phyloP scores from a whole-genome alignment of 805 yeast species.

The Starmerella tilneyi region DNA sequence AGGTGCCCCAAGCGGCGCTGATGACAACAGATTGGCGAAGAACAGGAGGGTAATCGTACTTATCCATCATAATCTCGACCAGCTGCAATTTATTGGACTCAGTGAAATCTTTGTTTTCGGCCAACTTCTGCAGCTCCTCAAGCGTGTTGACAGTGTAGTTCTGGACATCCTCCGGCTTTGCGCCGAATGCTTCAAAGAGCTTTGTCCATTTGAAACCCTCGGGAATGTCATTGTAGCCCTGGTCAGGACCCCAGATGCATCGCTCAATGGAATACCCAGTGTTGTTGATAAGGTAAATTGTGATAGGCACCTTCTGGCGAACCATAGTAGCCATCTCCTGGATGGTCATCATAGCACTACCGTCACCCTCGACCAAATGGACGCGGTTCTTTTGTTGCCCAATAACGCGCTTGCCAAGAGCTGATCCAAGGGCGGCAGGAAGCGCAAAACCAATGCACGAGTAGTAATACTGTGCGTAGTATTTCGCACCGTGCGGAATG shows the following conservation, averaged over 20 bases:
- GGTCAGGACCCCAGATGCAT: slow-evolving; percentile 65
- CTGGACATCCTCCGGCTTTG: slow-evolving; percentile 28
- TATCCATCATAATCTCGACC: slow-evolving; percentile 50
- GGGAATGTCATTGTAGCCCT: slow-evolving; percentile 72
- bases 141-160: slow-evolving; percentile 33
- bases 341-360: slow-evolving; percentile 87
- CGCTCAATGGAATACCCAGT: slow-evolving; percentile 87
- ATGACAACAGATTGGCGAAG: slow-evolving; percentile 29
- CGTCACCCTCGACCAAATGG: slow-evolving; percentile 77
- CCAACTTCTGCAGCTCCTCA: slow-evolving; percentile 34
- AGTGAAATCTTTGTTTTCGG: slow-evolving; percentile 33
- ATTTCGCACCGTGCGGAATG: slow-evolving; percentile 45
- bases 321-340: slow-evolving; percentile 68
- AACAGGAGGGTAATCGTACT: slow-evolving; percentile 56
- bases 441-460: slow-evolving; percentile 83
- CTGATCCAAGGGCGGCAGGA: slow-evolving; percentile 77
- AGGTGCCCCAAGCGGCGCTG: slow-evolving; percentile 17
- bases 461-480: slow-evolving; percentile 57
- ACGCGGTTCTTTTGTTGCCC: slow-evolving; percentile 42
- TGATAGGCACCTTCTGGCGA: slow-evolving; percentile 51
- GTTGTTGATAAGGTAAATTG: slow-evolving; percentile 68
- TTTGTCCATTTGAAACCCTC: slow-evolving; percentile 74
- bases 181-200: slow-evolving; percentile 47
- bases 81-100: slow-evolving; percentile 37
- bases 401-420: slow-evolving; percentile 41